Evolutionary conservation across 176 grass and related monocot species (phyloP).

Genomic region (Oryza punctata): DNA sequence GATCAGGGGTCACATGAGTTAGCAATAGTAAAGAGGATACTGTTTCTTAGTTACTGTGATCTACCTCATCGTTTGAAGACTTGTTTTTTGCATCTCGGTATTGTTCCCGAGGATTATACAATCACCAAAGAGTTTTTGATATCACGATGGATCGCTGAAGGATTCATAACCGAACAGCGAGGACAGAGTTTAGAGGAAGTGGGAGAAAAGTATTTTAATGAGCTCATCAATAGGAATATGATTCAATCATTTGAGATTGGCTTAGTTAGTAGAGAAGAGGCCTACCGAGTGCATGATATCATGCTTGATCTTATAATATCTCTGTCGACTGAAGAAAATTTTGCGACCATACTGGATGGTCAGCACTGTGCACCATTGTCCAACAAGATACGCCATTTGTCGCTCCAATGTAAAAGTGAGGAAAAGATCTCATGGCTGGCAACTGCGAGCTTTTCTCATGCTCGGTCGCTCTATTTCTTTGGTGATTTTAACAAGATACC

Average conservation of each 20-base stretch:
- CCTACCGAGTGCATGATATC: slow-evolving; percentile 38
- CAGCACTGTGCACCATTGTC: neutral
- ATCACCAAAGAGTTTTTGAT: neutral
- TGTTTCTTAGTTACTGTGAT: slow-evolving; percentile 37
- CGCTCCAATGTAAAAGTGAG: slow-evolving; percentile 18
- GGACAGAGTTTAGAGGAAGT: slow-evolving; percentile 11
- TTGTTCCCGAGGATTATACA: slow-evolving; percentile 27
- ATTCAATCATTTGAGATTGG: slow-evolving; percentile 12
- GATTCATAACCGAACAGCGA: slow-evolving; percentile 1
- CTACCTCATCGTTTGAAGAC: slow-evolving; percentile 34
- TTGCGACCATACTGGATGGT: slow-evolving; percentile 16
- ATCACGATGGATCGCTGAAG: slow-evolving; percentile 38
- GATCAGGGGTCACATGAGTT: neutral
- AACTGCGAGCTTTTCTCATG: neutral
- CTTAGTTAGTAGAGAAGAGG: neutral
- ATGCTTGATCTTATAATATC: slow-evolving; percentile 39
- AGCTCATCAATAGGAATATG: slow-evolving; percentile 38
- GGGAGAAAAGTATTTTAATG: slow-evolving; percentile 30
- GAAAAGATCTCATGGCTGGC: neutral
- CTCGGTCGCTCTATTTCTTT: slow-evolving; percentile 29
- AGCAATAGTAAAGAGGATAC: slow-evolving; percentile 11
- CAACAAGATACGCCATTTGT: slow-evolving; percentile 21
- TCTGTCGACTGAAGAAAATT: slow-evolving; percentile 36
- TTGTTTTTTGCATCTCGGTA: slow-evolving; percentile 36
- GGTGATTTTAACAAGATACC: slow-evolving; percentile 22